These are phyloP conservation scores for Hypocreales sp. DNA, from an alignment of 2,329 filamentous ascomycete species.

Conservation along the genomic window DNA sequence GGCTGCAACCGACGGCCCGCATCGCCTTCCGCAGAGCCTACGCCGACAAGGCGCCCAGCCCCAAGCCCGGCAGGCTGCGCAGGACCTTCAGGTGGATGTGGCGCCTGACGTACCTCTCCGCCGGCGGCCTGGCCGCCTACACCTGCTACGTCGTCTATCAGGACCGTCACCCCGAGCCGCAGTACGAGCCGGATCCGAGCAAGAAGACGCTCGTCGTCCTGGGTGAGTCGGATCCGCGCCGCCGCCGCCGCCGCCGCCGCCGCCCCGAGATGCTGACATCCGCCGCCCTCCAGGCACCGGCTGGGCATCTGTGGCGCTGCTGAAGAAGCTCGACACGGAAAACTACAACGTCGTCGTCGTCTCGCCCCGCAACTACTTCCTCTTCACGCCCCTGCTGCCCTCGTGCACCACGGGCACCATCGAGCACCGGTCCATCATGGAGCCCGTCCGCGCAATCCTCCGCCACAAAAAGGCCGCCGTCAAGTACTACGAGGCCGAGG, in stretches of 20 bases:
- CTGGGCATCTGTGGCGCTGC: conserved; percentile 86
- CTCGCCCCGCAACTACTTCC: conserved; percentile 98
- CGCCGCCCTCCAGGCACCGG: conserved; percentile 75
- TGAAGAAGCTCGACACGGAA: conserved; percentile 97
- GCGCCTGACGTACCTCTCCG: conserved; percentile 65
- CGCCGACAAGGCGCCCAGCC: conserved; percentile 33
- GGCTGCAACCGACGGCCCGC: conserved; percentile 19
- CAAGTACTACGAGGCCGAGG: conserved; percentile 96
- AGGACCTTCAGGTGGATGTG: conserved; percentile 63
- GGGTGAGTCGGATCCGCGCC: too few species aligned
- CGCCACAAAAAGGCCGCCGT: conserved; percentile 87
- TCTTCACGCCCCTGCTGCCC: conserved; percentile 93
- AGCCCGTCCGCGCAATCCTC: conserved; percentile 90
- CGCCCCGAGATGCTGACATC: too few species aligned
- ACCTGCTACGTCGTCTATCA: conserved; percentile 71
- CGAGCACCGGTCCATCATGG: conserved; percentile 99
- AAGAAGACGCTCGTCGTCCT: conserved; percentile 98
- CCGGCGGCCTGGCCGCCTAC: conserved; percentile 53
- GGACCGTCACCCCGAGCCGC: conserved; percentile 66
- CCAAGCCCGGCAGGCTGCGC: conserved; percentile 45
- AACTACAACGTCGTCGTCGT: conserved; percentile 99
- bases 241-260: too few species aligned
- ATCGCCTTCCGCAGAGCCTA: conserved; percentile 28
- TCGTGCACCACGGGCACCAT: conserved; percentile 96
- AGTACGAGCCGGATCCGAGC: conserved; percentile 60